Evolutionary conservation across 345 rosid genomes (phyloP), one percentile per base, ranked within the genome.

Genomic region (Lagerstroemia speciosa): DNA sequence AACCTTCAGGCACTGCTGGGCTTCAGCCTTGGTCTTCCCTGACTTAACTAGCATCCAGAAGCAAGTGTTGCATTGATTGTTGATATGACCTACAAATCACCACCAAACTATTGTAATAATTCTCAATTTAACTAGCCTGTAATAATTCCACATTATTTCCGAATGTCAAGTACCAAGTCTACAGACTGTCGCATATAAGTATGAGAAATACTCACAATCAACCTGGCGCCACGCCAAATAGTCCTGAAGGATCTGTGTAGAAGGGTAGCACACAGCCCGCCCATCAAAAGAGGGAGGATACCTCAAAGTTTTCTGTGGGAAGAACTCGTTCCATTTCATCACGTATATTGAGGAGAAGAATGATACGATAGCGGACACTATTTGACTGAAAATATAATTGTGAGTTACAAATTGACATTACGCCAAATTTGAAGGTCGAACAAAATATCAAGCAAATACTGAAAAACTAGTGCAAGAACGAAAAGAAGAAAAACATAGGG

Each of bases 181-280:
- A 30, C n/a, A 62, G 7, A 30, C 17, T 27, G 33, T 30, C 4
- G 63, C 46, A 68, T 30, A 62, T 22, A 27, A 12, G 63, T 58
- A 27, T 58, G 63, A 58, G 19, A 58, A 27, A 40, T 68, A 84
- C 99, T 89, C 73, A 94, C 96, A 94, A 74, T 94, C 99, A 71
- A 91, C 98, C 85, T 94, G 98, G 78, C 99, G 86, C 97, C 97
- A 91, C 8, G 96, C 83, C 57, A 91, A 74, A 80, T 91, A 94
- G 83, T 91, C 95, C 73, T 71, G 81, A 75, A 94, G 87, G 78
- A 89, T 88, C 69, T 89, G 78, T 62, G 77, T 63, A 55, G 96
- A 84, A 34, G 96, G 99, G 69, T 94, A 91, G 78, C 92, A 91
- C 62, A 94, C 83, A 20, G 90, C 90, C 58, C 97, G 89, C 71